phyloP scores from a whole-genome alignment of 441 rosid species.

The Melastoma candidum region DNA sequence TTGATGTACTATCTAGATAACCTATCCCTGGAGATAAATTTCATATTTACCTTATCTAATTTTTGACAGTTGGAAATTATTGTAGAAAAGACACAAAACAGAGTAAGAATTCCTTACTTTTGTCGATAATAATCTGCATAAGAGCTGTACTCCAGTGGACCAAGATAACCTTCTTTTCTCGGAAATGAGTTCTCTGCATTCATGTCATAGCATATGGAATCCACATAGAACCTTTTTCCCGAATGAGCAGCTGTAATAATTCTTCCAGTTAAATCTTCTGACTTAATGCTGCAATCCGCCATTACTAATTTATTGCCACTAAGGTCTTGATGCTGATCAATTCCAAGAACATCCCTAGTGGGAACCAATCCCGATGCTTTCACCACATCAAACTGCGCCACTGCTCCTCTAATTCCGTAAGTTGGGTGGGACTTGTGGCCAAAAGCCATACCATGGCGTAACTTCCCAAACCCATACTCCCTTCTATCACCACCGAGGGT shows the following conservation, averaged over 20 bases:
- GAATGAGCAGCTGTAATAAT: constrained; percentile 99
- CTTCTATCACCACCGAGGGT: constrained; percentile 99
- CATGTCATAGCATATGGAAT: constrained; percentile 83
- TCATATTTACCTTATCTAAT: too few species aligned
- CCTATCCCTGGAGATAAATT: too few species aligned
- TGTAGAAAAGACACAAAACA: neutral
- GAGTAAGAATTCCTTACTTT: constrained; percentile 45
- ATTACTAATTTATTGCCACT: constrained; percentile 58
- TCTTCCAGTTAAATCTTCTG: constrained; percentile 66
- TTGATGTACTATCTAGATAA: too few species aligned
- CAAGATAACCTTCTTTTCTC: constrained; percentile 98
- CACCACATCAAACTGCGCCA: constrained; percentile 91
- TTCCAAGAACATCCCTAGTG: constrained; percentile 36
- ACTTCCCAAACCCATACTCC: constrained; percentile 97
- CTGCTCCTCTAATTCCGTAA: constrained; percentile 98
- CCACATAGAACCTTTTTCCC: constrained; percentile 97
- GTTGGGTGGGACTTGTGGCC: constrained; percentile 96
- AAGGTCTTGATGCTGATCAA: constrained; percentile 26
- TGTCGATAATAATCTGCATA: constrained; percentile 94
- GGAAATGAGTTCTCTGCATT: constrained; percentile 95
- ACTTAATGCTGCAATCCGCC: constrained; percentile 66
- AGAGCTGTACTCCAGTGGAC: constrained; percentile 95
- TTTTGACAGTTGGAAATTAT: neutral
- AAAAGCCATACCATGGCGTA: constrained; percentile 83
- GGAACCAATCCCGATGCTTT: constrained; percentile 93